Percentiles rank a stretch among this genome's conserved stretches.
Conservation (phyloP, 139 green algal species). For the Coccomyxa sp. region DNA sequence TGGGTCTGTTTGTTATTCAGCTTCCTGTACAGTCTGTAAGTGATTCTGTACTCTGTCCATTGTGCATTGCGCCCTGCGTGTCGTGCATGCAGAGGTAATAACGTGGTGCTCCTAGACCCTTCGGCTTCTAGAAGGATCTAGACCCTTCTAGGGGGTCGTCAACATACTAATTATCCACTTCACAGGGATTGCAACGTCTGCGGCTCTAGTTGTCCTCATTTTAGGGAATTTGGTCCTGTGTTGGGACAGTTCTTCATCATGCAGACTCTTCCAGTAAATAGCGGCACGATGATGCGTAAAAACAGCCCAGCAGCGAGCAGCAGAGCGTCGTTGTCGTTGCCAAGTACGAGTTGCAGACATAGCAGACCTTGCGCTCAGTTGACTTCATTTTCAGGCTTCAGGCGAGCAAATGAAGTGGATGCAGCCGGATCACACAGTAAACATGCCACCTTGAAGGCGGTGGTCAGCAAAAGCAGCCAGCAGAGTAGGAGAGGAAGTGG, state of each 20-base stretch:
- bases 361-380: not conserved
- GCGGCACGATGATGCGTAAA: not conserved
- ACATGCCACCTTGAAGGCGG: slow-evolving; percentile 14
- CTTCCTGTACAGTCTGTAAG: too few relatives aligned
- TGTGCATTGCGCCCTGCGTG: too few relatives aligned
- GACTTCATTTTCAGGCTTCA: not conserved
- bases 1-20: too few relatives aligned
- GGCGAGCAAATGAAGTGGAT: slow-evolving; percentile 2
- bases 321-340: not conserved
- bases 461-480: slow-evolving; percentile 15
- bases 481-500: not conserved
- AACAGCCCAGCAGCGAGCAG: not conserved
- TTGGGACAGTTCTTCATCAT: not conserved
- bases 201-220: too few relatives aligned
- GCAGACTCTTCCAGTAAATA: not conserved
- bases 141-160: too few relatives aligned
- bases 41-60: too few relatives aligned
- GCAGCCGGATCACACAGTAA: not conserved
- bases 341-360: not conserved
- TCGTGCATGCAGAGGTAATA: too few relatives aligned
- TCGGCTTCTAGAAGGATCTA: too few relatives aligned
- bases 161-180: too few relatives aligned
- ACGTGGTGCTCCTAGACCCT: too few relatives aligned
- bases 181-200: too few relatives aligned
- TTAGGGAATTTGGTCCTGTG: too few relatives aligned